These are phyloP conservation scores for Nidularia pulvinata DNA, from an alignment of 768 basidiomycete genomes.

Conservation along the genomic window DNA sequence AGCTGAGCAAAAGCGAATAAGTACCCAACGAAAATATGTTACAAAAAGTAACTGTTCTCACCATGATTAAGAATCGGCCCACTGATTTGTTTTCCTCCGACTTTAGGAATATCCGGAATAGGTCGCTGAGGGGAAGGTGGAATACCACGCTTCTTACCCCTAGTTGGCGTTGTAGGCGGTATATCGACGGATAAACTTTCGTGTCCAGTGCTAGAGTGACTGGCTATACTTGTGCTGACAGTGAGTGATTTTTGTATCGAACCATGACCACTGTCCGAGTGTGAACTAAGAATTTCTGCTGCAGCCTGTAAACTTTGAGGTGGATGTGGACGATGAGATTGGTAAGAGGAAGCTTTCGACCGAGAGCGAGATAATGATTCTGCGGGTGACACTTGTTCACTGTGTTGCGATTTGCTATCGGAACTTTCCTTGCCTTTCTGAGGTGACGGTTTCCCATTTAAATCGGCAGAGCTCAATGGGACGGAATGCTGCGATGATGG, in stretches of 20 bases:
- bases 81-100: conserved; percentile 69
- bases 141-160: conserved; percentile 17
- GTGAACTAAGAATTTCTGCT: conserved; percentile 57
- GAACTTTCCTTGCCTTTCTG: conserved; percentile 25
- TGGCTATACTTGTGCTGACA: conserved; percentile 16
- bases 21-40: conserved; percentile 2
- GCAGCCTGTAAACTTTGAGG: conserved; percentile 77
- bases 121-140: conserved; percentile 46
- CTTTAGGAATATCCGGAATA: conserved; percentile 32
- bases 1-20: conserved; percentile 31
- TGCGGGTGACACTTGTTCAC: conserved; percentile 15
- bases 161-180: conserved; percentile 22
- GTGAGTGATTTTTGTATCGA: conserved; percentile 18
- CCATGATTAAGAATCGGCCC: conserved; percentile 71
- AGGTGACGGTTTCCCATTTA: conserved; percentile 14
- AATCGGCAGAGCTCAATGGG: conserved; percentile 10
- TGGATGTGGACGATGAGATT: conserved; percentile 51
- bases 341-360: conserved; percentile 54
- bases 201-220: conserved; percentile 12
- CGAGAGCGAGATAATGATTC: conserved; percentile 44
- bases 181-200: conserved; percentile 16
- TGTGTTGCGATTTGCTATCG: neutral
- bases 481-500: conserved; percentile 30
- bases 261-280: conserved; percentile 36
- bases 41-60: conserved; percentile 23